phyloP scores from a whole-genome alignment of 768 basidiomycete genomes.

The Sutorius australiensis region DNA sequence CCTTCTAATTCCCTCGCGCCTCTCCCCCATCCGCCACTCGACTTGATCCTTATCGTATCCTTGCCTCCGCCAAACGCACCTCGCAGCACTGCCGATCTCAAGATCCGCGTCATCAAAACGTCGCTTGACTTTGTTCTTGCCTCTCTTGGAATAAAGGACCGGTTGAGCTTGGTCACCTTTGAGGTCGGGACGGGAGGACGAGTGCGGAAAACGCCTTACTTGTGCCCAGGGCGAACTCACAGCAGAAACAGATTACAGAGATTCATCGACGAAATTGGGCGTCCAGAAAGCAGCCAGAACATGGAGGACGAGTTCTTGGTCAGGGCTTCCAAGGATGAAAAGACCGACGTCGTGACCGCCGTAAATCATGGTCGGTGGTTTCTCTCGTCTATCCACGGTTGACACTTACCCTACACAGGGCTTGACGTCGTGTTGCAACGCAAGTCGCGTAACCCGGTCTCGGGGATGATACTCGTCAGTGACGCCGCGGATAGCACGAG shows the following conservation, averaged over 20 bases:
- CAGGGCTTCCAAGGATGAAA: slow-evolving; percentile 80
- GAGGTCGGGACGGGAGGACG: slow-evolving; percentile 80
- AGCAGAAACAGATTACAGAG: slow-evolving; percentile 67
- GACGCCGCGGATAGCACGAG: slow-evolving; percentile 90
- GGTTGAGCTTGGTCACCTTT: slow-evolving; percentile 88
- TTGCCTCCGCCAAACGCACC: slow-evolving; percentile 70
- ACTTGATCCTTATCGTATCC: slow-evolving; percentile 89
- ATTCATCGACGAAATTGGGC: slow-evolving; percentile 72
- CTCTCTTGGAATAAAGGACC: slow-evolving; percentile 70
- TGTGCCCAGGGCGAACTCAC: slow-evolving; percentile 63
- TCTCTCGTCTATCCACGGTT: background rate
- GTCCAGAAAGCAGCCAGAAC: slow-evolving; percentile 38
- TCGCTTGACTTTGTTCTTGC: slow-evolving; percentile 85
- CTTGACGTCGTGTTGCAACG: slow-evolving; percentile 94
- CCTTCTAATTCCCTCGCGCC: slow-evolving; percentile 79
- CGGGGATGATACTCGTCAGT: slow-evolving; percentile 90
- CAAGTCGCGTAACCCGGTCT: slow-evolving; percentile 84
- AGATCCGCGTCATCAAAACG: slow-evolving; percentile 82
- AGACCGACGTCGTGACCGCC: slow-evolving; percentile 97
- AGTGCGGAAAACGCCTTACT: slow-evolving; percentile 92
- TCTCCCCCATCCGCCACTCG: slow-evolving; percentile 81
- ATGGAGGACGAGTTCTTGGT: slow-evolving; percentile 65
- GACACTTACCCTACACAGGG: slow-evolving; percentile 39
- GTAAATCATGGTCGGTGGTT: slow-evolving; percentile 76
- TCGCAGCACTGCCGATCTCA: slow-evolving; percentile 79